Percentiles rank a stretch among this genome's conserved stretches.
Conservation (phyloP, 1,139 yeast species). For the Candida tetrigidarum region DNA sequence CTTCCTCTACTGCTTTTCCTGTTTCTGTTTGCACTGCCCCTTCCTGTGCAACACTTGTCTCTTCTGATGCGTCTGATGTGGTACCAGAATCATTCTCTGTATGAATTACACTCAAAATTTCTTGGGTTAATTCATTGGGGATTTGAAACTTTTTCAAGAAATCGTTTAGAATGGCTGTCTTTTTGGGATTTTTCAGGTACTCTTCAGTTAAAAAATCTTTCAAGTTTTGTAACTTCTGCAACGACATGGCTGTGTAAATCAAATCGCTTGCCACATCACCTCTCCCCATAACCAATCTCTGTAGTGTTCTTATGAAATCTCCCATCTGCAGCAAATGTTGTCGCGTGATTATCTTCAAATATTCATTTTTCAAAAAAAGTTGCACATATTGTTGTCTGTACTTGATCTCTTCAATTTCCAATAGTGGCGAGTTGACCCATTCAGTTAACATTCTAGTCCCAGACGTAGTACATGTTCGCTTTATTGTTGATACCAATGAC, state of each 20-base stretch:
- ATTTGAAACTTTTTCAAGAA: constrained; percentile 32
- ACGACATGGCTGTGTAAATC: constrained; percentile 36
- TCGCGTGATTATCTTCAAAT: constrained; percentile 34
- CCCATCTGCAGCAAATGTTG: constrained; percentile 32
- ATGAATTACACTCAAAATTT: constrained; percentile 32
- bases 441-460: constrained; percentile 78
- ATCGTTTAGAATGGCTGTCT: constrained; percentile 17
- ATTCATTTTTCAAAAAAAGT: constrained; percentile 47
- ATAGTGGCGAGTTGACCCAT: constrained; percentile 85
- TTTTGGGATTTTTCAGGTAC: constrained; percentile 16
- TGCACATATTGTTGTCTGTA: constrained; percentile 67
- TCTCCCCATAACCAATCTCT: constrained; percentile 38
- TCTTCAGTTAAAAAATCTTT: constrained; percentile 25
- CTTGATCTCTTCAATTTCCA: constrained; percentile 57
- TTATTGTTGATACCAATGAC: constrained; percentile 68
- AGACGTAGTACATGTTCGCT: constrained; percentile 75
- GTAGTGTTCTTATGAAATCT: constrained; percentile 44
- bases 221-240: constrained; percentile 30
- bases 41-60: too few species aligned
- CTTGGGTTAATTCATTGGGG: constrained; percentile 31
- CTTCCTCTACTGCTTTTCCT: not conserved
- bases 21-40: too few species aligned
- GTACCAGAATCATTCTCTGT: constrained; percentile 18
- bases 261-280: constrained; percentile 40
- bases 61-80: too few species aligned